Percentiles rank a stretch among this genome's conserved stretches.
Evolutionary conservation across 164 flowering plant genomes (phyloP).

Genomic region (Taxillus chinensis): DNA sequence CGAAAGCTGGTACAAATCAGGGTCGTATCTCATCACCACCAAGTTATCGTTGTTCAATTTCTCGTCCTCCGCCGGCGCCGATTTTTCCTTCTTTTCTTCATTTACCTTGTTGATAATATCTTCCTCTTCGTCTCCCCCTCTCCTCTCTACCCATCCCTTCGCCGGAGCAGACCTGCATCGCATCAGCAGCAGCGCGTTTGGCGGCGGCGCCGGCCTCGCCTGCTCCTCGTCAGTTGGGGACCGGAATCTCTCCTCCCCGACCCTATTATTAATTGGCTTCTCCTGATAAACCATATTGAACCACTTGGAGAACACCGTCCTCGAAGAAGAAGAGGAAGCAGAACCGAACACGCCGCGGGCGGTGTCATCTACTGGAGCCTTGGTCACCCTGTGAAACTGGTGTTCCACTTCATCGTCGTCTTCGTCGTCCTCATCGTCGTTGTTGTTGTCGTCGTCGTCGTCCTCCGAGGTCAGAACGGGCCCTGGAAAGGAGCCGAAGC

Average conservation of each 20-base stretch:
- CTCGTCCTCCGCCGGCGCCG: conserved; percentile 29
- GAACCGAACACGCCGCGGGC: conserved; percentile 5
- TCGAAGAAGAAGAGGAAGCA: conserved; percentile 67
- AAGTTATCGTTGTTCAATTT: conserved; percentile 28
- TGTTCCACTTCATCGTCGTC: conserved; percentile 36
- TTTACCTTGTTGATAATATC: conserved; percentile 3
- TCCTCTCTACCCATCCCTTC: conserved; percentile 60
- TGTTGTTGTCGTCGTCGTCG: conserved; percentile 41
- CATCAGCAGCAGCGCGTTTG: conserved; percentile 84
- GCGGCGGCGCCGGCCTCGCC: conserved; percentile 47
- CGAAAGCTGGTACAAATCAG: conserved; percentile 60
- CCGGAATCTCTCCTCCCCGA: conserved; percentile 9
- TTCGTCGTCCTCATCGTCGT: too few relatives aligned
- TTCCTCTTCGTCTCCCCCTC: conserved; percentile 13
- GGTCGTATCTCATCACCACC: conserved; percentile 47
- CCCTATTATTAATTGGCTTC: not conserved
- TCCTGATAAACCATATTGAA: not conserved
- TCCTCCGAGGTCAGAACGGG: conserved; percentile 21
- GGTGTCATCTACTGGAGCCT: conserved; percentile 8
- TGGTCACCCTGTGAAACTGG: conserved; percentile 10
- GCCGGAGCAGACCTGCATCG: conserved; percentile 90
- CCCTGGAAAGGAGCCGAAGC: conserved; percentile 46
- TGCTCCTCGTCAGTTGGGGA: conserved; percentile 7
- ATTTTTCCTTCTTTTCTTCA: conserved; percentile 12
- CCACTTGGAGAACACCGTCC: conserved; percentile 72